Evolutionary conservation across 2,329 filamentous ascomycete species (phyloP).

Genomic region (Microdochium trichocladiopsis): DNA sequence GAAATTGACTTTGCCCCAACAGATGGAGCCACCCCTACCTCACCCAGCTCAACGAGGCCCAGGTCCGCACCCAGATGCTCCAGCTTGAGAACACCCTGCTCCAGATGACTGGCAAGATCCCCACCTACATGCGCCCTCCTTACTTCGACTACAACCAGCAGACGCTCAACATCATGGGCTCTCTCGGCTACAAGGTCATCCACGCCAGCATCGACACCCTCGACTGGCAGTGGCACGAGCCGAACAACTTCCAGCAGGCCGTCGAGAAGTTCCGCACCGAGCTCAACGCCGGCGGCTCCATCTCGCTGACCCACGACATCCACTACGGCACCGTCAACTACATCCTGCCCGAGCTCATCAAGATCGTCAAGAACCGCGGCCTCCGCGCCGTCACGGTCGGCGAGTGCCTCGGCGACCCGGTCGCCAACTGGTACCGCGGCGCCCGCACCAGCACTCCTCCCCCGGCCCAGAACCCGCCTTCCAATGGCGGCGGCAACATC

Average conservation of each 20-base stretch:
- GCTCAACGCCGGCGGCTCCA: conserved; percentile 34
- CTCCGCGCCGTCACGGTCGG: conserved; percentile 45
- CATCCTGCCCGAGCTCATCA: conserved; percentile 32
- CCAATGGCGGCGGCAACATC: not conserved
- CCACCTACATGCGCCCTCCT: conserved; percentile 35
- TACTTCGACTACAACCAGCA: conserved; percentile 18
- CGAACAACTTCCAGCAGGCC: conserved; percentile 27
- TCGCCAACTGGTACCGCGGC: conserved; percentile 43
- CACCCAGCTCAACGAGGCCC: conserved; percentile 20
- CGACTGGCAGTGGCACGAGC: conserved; percentile 28
- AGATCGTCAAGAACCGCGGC: conserved; percentile 31
- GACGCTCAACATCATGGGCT: conserved; percentile 14
- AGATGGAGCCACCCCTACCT: conserved; percentile 30
- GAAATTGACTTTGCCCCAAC: too few relatives aligned
- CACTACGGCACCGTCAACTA: conserved; percentile 23
- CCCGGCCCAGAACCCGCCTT: not conserved
- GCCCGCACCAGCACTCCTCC: conserved; percentile 2
- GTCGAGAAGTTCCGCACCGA: conserved; percentile 35
- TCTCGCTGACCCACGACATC: conserved; percentile 36
- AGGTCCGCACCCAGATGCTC: conserved; percentile 30
- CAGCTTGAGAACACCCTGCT: conserved; percentile 37
- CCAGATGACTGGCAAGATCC: conserved; percentile 31
- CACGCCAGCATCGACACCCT: conserved; percentile 43
- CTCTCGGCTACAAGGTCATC: conserved; percentile 25
- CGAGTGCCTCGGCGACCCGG: conserved; percentile 48